Evolutionary conservation across 1,284 basidiomycete genomes (phyloP), one percentile per base, ranked within the genome.

Genomic region (Cutaneotrichosporon cutaneum): DNA sequence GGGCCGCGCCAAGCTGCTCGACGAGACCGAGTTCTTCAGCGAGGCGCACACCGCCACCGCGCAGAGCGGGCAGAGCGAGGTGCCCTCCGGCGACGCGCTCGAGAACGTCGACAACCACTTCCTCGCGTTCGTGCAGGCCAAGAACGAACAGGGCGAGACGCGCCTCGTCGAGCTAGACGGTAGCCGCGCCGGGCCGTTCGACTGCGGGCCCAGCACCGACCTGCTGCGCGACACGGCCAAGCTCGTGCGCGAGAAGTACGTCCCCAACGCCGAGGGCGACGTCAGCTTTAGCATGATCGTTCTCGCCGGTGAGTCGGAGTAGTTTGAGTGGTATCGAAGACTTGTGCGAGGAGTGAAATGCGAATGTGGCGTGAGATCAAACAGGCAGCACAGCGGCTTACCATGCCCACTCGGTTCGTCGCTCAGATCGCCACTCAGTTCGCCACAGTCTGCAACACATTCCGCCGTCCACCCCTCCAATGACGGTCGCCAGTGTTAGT

Each of bases 141-240:
- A 72, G 52, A 76, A 70, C 51, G 69, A 62, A 45, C 67, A 76
- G 9, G 73, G 80, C 58, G 70, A 79, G 59, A 69, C 76, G 76
- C 82, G 88, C 39, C 77, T 94, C 6, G 80, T 94, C 54, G 92
- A 94, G 77, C 82, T 95, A 45, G 92, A 94, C 76, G 92, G 92
- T 1, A 65, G 66, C 0, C 80, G 92, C 45, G 79, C 75, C 6
- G 89, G 89, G 2, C 90, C 92, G 0, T 82, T 94, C 63, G 92
- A 94, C 74, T 83, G 88, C 67, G 92, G 92, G 2, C 79, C 80
- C 45, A 86, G 71, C 56, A 80, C 62, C 61, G 24, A 89, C 72
- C 81, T 94, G 47, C 78, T 92, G 45, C 60, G 91, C 88, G 88
- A 90, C 68, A 85, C 86, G 0, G 88, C 87, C 3, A 83, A 83